Evolutionary conservation across 202 grass and related monocot genomes (phyloP).

Genomic region (Panicum hallii): DNA sequence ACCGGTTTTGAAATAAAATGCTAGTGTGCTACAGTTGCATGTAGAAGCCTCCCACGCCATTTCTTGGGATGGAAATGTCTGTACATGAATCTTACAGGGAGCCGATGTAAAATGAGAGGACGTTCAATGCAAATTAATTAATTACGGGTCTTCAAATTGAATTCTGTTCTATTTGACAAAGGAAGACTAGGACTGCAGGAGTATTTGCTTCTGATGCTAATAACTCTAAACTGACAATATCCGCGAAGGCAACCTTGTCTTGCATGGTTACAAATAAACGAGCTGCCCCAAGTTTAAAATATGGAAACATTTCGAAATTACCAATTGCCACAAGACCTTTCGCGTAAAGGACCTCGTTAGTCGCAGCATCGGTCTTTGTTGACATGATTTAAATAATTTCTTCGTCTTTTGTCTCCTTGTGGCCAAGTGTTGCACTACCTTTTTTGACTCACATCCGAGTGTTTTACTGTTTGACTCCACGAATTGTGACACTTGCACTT

Average conservation of each 20-base stretch:
- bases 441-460: not conserved
- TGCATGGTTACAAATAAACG: not conserved
- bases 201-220: not conserved
- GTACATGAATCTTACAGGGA: no score
- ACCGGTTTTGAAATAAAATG: no score
- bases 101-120: no score
- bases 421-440: not conserved
- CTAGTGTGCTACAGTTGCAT: no score
- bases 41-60: no score
- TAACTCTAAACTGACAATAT: not conserved
- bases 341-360: not conserved
- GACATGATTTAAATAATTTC: not conserved
- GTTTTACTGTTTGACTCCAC: not conserved
- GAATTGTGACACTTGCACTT: not conserved
- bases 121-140: no score
- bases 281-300: not conserved
- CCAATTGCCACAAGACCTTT: not conserved
- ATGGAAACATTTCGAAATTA: not conserved
- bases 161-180: not conserved
- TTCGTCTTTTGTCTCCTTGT: constrained; percentile 1
- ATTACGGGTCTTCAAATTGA: not conserved
- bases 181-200: not conserved
- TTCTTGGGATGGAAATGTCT: no score
- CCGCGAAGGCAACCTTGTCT: not conserved
- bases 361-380: not conserved